Conservation (phyloP, 1,284 basidiomycete species). For the Malassezia psittaci region DNA sequence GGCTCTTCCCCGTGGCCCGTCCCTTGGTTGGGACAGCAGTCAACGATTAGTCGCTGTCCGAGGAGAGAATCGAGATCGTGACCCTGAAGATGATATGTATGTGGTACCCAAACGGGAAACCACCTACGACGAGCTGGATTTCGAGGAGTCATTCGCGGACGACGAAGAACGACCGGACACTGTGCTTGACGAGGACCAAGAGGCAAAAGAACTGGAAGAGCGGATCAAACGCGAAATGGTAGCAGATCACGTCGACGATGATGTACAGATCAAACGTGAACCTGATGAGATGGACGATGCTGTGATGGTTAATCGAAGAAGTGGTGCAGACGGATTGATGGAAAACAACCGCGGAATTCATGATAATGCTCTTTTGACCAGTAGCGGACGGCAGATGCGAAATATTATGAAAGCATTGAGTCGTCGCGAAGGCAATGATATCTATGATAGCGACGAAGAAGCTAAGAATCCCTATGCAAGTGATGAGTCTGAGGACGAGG, state of each 20-base stretch:
- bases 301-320: conserved; percentile 20
- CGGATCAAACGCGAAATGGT: conserved; percentile 45
- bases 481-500: conserved; percentile 41
- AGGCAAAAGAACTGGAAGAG: conserved; percentile 43
- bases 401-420: conserved; percentile 46
- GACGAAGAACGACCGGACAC: conserved; percentile 36
- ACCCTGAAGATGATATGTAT: conserved; percentile 24
- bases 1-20: conserved; percentile 7
- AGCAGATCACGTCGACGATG: conserved; percentile 34
- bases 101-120: conserved; percentile 17
- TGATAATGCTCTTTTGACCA: conserved; percentile 34
- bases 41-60: conserved; percentile 12
- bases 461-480: conserved; percentile 40
- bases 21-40: conserved; percentile 14
- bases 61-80: conserved; percentile 17
- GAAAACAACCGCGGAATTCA: conserved; percentile 13
- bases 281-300: conserved; percentile 24
- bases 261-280: conserved; percentile 11
- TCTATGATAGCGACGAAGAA: conserved; percentile 44
- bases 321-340: conserved; percentile 22
- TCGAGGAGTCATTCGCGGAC: conserved; percentile 44
- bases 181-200: conserved; percentile 33
- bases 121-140: conserved; percentile 42
- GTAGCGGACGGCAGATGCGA: conserved; percentile 45
- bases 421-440: conserved; percentile 38